Evolutionary conservation across 441 rosid genomes (phyloP), one percentile per base, ranked within the genome.

Genomic region (Croton setiger): DNA sequence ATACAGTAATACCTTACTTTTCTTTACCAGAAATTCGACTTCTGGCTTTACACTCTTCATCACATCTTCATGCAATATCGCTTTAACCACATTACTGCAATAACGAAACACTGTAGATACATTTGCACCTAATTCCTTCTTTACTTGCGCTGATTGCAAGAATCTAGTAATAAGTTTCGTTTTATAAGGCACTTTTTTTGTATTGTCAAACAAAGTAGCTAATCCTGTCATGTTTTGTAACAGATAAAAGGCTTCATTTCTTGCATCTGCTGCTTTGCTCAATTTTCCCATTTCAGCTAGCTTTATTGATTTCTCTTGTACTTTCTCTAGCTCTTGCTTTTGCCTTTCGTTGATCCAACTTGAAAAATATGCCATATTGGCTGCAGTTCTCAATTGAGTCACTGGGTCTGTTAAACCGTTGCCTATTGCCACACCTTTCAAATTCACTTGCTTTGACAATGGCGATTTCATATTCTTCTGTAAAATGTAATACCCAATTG

Each of bases 391-490:
- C 41, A 89, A 80, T 49, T 91, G 98, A 0, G 80, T 79, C 14
- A 75, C 74, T 6, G 97, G 98, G 27, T 93, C 97, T 0, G 97
- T 93, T 37, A 93, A 44, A 12, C 98, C 98, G 57, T 90, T 86
- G 23, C 97, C 97, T 7, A 89, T 93, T 0, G 94, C 97, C 0
- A 93, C 82, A 1, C 98, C 98, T 7, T 72, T 76, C 62, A 92
- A 67, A 67, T 90, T 86, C 60, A 90, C 78, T 52, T 69, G 67
- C 56, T 75, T 59, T 0, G 79, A 67, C 39, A 27, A 66, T 1
- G 81, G 72, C 74, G 77, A 64, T 55, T 23, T 64, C 67, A 17
- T 68, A 55, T 86, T 88, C 83, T 73, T 76, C 65, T 75, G 78
- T 76, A 87, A 72, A 63, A 86, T 85, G 23, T 88, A 81, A 61